Base-by-base conservation (phyloP, 805 yeast genomes). In the Wickerhamia fluorescens region DNA sequence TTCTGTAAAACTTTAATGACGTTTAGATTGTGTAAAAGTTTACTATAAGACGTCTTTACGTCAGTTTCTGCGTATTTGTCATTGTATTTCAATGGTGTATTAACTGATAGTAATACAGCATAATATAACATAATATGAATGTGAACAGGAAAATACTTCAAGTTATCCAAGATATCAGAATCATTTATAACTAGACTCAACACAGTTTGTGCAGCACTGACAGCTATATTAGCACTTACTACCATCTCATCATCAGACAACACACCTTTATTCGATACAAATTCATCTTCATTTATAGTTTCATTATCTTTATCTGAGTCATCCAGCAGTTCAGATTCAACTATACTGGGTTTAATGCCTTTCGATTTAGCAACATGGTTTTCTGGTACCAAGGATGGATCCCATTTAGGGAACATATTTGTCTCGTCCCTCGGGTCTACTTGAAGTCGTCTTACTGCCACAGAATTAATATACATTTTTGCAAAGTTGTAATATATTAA, bases 401-500 rank as follows among this genome's bases (percentile, higher is more conserved):
- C 42, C 58, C 65, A 55, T 23, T 51, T 57, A 1, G 68, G 68
- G 10, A 61, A 42, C 28, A 45, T 39, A 8, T 36, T 34, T 4
- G 25, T 31, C 7, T 39, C 53, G 33, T 57, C 59, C 22, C 39
- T 37, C 2, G 55, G 44, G 19, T 56, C 45, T 3, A 45, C 36
- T 23, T 51, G 68, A 10, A 68, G 49, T 21, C 56, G 58, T 19
- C 75, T 47, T 5, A 71, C 70, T 3, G 71, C 68, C 4, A 58
- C 33, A 11, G 71, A 75, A 45, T 78, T 78, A 18, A 78, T 72
- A 46, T 78, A 80, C 81, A 78, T 75, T 43, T 77, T 75, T 19
- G 87, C 87, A 59, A 78, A 78, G 44, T 78, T 78, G 44, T 78
- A 78, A 45, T 78, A 79, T 24, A 78, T 71, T 34, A 78, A 56